Percentiles rank a stretch among this genome's conserved stretches.
Evolutionary conservation across 1,139 yeast species (phyloP).

Genomic region (Yamadazyma diospyri): DNA sequence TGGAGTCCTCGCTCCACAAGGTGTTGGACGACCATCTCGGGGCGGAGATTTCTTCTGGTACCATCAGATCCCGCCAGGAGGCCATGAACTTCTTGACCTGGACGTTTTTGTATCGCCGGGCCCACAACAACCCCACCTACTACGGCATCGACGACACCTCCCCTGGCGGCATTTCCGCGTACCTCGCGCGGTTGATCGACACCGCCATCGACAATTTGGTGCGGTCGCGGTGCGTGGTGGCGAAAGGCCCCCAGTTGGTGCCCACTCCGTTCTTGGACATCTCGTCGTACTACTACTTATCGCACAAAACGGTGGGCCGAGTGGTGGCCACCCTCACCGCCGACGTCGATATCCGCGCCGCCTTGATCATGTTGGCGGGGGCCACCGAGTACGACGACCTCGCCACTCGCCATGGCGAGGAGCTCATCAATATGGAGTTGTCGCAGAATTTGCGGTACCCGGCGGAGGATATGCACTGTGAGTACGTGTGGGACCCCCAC

Average conservation of each 20-base stretch:
- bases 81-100: slow-evolving; percentile 92
- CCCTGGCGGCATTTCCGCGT: slow-evolving; percentile 63
- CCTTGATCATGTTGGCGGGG: slow-evolving; percentile 67
- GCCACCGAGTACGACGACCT: slow-evolving; percentile 90
- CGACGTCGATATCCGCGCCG: slow-evolving; percentile 60
- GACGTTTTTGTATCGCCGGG: slow-evolving; percentile 91
- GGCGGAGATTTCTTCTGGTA: slow-evolving; percentile 91
- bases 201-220: slow-evolving; percentile 61
- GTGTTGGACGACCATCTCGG: slow-evolving; percentile 93
- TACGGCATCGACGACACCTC: slow-evolving; percentile 79
- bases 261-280: slow-evolving; percentile 85
- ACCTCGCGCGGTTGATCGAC: slow-evolving; percentile 73
- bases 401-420: slow-evolving; percentile 95
- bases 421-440: slow-evolving; percentile 84
- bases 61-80: slow-evolving; percentile 76
- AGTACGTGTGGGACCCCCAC: slow-evolving; percentile 93
- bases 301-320: slow-evolving; percentile 82
- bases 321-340: slow-evolving; percentile 51
- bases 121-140: slow-evolving; percentile 93
- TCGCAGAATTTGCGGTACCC: slow-evolving; percentile 78
- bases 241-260: slow-evolving; percentile 46
- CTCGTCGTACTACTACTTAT: slow-evolving; percentile 87
- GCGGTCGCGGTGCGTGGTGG: slow-evolving; percentile 68
- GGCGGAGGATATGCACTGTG: slow-evolving; percentile 60
- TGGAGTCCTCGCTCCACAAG: slow-evolving; percentile 90